Percentiles rank a stretch among this genome's conserved stretches.
phyloP scores from a whole-genome alignment of 495 filamentous ascomycete genomes.

The Hyaloscypha hepaticicola region DNA sequence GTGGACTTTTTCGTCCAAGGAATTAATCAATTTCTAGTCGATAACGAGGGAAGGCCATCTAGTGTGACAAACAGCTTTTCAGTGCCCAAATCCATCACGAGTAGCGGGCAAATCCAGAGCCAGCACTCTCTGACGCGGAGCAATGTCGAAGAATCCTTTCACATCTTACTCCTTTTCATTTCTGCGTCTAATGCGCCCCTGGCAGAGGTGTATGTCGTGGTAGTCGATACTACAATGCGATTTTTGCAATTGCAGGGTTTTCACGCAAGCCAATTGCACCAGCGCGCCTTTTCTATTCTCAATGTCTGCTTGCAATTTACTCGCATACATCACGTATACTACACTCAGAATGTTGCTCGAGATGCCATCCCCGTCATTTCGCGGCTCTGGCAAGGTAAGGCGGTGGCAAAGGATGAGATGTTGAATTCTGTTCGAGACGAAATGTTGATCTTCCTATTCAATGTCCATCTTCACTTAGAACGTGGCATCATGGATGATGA shows the following conservation, averaged over 20 bases:
- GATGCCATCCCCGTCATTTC: slow-evolving; percentile 69
- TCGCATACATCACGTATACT: slow-evolving; percentile 62
- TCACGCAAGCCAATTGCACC: slow-evolving; percentile 60
- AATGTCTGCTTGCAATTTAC: slow-evolving; percentile 66
- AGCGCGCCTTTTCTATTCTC: slow-evolving; percentile 70
- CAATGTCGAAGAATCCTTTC: slow-evolving; percentile 29
- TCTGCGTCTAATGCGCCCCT: slow-evolving; percentile 71
- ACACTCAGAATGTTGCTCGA: slow-evolving; percentile 56
- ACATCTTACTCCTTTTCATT: slow-evolving; percentile 23
- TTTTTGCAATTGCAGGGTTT: slow-evolving; percentile 57
- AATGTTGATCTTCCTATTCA: slow-evolving; percentile 67
- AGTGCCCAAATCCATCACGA: slow-evolving; percentile 13
- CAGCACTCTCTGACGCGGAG: slow-evolving; percentile 17
- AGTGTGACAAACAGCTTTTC: slow-evolving; percentile 21
- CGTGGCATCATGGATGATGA: slow-evolving; percentile 37
- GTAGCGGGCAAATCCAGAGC: slow-evolving; percentile 7
- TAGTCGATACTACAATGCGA: slow-evolving; percentile 57
- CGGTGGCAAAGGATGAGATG: slow-evolving; percentile 67
- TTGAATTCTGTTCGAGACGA: slow-evolving; percentile 56
- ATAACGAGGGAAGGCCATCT: slow-evolving; percentile 18
- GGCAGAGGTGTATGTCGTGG: slow-evolving; percentile 51
- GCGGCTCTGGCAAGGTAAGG: slow-evolving; percentile 70
- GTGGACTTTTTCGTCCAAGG: slow-evolving; percentile 65
- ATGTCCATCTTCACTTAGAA: slow-evolving; percentile 60
- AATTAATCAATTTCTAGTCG: slow-evolving; percentile 44